phyloP scores from a whole-genome alignment of 768 basidiomycete species.

The Lepiota venenata region DNA sequence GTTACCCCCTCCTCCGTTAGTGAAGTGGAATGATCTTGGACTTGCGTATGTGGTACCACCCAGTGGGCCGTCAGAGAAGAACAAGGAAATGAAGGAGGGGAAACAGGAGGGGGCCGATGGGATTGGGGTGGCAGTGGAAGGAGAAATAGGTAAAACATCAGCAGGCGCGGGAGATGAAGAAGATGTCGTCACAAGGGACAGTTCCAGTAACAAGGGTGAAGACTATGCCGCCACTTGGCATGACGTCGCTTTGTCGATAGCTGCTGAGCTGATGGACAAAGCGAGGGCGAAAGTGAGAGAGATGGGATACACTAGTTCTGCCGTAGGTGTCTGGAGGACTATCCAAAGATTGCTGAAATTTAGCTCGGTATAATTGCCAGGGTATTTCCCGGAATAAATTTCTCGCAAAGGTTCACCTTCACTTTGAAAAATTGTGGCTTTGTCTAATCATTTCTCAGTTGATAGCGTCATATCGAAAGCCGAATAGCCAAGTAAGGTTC shows the following conservation, averaged over 20 bases:
- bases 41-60: conserved; percentile 51
- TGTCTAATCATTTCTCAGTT: conserved; percentile 43
- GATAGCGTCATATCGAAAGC: conserved; percentile 89
- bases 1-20: conserved; percentile 67
- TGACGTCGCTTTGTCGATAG: conserved; percentile 87
- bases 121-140: not conserved
- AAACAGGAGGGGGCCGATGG: not conserved
- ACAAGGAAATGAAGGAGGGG: conserved; percentile 7
- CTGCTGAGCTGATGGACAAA: conserved; percentile 80
- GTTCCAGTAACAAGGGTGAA: conserved; percentile 17
- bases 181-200: not conserved
- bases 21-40: conserved; percentile 61
- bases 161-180: not conserved
- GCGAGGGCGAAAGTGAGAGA: conserved; percentile 65
- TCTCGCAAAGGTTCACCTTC: conserved; percentile 72
- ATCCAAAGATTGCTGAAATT: not conserved
- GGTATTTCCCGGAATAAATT: conserved; percentile 94
- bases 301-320: conserved; percentile 92
- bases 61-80: conserved; percentile 21
- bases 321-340: conserved; percentile 45
- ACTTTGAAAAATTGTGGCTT: not conserved
- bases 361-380: conserved; percentile 30
- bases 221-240: conserved; percentile 69
- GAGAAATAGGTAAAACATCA: not conserved
- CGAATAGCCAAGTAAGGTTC: conserved; percentile 67